A percentile compares a stretch with the other conserved stretches of the same genome.
Evolutionary conservation across 441 rosid genomes (phyloP).

Genomic region (Metrosideros polymorpha): DNA sequence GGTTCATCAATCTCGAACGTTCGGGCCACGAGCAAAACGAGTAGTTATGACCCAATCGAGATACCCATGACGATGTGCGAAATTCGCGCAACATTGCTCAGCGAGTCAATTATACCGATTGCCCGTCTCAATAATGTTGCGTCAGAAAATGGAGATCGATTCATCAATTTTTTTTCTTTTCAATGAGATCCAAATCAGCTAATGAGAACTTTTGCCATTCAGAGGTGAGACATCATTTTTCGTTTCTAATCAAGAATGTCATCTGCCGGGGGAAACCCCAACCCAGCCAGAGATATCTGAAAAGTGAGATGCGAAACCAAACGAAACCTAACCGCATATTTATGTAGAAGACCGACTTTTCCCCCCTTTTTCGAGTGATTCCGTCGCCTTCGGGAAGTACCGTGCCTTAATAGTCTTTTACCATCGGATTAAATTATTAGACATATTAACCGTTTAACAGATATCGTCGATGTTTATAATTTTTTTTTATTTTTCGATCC

Average conservation of each 20-base stretch:
- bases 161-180: too few relatives aligned
- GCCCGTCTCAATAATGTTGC: fast-evolving
- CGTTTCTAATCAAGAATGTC: background rate
- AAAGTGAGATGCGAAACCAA: background rate
- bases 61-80: fast-evolving
- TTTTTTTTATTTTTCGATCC: background rate
- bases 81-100: fast-evolving
- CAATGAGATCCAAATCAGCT: background rate
- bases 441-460: background rate
- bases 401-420: background rate
- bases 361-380: background rate
- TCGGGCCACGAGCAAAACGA: background rate
- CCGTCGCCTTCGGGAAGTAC: background rate
- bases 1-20: background rate
- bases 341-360: background rate
- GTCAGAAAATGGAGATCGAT: background rate
- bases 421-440: background rate
- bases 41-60: fast-evolving
- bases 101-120: background rate
- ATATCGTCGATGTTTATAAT: background rate
- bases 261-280: background rate
- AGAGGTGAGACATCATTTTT: background rate
- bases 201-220: background rate
- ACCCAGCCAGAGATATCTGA: background rate
- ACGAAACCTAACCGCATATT: background rate